Base-by-base conservation (phyloP, 345 rosid genomes). In the Camelina laxa region DNA sequence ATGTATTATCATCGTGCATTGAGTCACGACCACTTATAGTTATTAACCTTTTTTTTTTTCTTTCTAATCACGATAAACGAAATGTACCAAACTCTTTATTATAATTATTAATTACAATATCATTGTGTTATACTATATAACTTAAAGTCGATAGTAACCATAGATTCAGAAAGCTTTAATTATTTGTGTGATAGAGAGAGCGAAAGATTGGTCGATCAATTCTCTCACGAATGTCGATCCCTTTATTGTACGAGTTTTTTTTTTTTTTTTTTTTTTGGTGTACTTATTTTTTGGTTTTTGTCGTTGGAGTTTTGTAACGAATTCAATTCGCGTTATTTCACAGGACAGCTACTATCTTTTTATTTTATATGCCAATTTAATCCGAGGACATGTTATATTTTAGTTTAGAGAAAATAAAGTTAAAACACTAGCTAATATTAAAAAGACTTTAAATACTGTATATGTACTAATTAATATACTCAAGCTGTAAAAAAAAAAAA, bases 21-120 rank as follows among this genome's bases (percentile, higher is more conserved):
- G 67, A 64, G 55, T 65, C 72, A 48, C 61, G 62, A 39, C 80
- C 80, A 56, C 80, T 77, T 65, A 65, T 73, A 64, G 60, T 70
- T 76, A 55, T 35, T 70, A 41, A 31, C 60, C 36, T 33, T 33
- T 33, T 36, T 62, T 62, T 45, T 44, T 6, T 59, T 56, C 27
- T 47, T 69, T 76, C 59, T 36, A 8, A 76, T 61, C 64, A 75
- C 50, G 64, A 75, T 60, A 48, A 75, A 67, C 60, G 56, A 67
- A 2, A 36, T 11, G 70, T 61, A 55, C 75, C 75, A 76, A 54
- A 76, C 80, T 54, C 58, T 67, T 60, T 35, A 13, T 58, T 53
- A 67, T 51, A 27, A 55, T 54, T 75, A 33, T 69, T 53, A 44
- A 11, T 39, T 39, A 39, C 67, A 69, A 42, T 49, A 44, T n/a